Conservation (phyloP, 495 filamentous ascomycete species). For the Trichoderma virens region DNA sequence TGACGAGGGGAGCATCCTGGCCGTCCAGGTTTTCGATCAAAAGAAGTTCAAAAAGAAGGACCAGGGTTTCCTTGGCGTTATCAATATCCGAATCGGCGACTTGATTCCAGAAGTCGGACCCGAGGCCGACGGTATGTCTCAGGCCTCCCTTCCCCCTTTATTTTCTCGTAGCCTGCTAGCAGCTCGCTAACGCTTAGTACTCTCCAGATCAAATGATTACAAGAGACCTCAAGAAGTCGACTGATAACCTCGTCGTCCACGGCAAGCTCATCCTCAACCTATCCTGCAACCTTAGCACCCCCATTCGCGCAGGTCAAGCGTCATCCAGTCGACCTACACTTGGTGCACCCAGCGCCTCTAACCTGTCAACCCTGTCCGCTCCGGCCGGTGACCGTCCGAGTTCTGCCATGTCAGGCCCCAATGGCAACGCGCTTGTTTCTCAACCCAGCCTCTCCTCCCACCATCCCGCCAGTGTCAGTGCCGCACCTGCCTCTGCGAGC, state of each 20-base stretch:
- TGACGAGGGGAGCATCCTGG: conserved; percentile 89
- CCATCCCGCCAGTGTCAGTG: conserved; percentile 31
- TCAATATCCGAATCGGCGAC: conserved; percentile 91
- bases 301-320: conserved; percentile 24
- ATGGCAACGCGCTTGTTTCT: conserved; percentile 23
- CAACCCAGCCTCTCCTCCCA: conserved; percentile 28
- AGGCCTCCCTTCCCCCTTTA: neutral
- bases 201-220: conserved; percentile 80
- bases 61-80: conserved; percentile 94
- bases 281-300: conserved; percentile 68
- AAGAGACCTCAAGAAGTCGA: conserved; percentile 95
- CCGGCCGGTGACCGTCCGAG: conserved; percentile 31
- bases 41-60: conserved; percentile 99
- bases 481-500: conserved; percentile 29
- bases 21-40: conserved; percentile 97
- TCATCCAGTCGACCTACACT: conserved; percentile 35
- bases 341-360: conserved; percentile 30
- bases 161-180: neutral
- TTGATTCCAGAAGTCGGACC: conserved; percentile 74
- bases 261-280: conserved; percentile 95
- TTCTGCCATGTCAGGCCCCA: conserved; percentile 38
- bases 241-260: conserved; percentile 94
- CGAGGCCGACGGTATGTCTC: conserved; percentile 77
- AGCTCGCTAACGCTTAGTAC: conserved; percentile 9
- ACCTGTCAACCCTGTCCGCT: conserved; percentile 23